Conservation (phyloP, 139 green algal genomes). For the Trebouxia sp. region DNA sequence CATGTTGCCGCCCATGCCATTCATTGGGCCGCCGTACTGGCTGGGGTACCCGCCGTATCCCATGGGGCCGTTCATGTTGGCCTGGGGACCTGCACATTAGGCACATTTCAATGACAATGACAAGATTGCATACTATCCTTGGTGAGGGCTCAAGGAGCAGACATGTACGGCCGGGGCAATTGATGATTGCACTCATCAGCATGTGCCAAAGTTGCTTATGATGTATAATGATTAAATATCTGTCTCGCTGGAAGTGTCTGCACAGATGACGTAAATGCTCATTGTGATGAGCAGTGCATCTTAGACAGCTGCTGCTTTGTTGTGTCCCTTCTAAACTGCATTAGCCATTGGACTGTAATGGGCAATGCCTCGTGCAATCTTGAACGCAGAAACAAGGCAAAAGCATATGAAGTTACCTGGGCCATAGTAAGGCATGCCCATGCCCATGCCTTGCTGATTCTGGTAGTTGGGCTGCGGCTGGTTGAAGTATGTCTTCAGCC, state of each 20-base stretch:
- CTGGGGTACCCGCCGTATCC: conserved; percentile 17
- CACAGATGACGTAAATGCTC: too few species aligned
- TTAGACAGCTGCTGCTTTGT: too few species aligned
- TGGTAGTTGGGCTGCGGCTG: background rate
- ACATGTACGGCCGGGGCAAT: too few species aligned
- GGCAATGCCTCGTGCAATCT: too few species aligned
- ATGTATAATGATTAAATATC: too few species aligned
- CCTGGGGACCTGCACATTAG: background rate
- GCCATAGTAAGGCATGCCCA: conserved; percentile 24
- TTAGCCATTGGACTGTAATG: too few species aligned
- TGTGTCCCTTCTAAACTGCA: too few species aligned
- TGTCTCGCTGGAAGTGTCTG: too few species aligned
- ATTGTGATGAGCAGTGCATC: too few species aligned
- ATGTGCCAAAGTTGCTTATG: too few species aligned
- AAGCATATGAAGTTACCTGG: background rate
- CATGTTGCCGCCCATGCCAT: conserved; percentile 13
- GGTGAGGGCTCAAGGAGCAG: background rate
- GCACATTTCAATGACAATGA: background rate
- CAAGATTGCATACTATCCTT: too few species aligned
- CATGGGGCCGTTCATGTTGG: conserved; percentile 30
- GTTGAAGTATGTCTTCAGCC: conserved; percentile 30
- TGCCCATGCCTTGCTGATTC: conserved; percentile 19
- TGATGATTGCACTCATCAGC: too few species aligned
- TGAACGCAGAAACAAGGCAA: background rate
- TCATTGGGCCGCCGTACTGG: conserved; percentile 23